These are phyloP conservation scores for Aspergillus pseudonomiae DNA, from an alignment of 2,329 filamentous ascomycete genomes.

Conservation along the genomic window DNA sequence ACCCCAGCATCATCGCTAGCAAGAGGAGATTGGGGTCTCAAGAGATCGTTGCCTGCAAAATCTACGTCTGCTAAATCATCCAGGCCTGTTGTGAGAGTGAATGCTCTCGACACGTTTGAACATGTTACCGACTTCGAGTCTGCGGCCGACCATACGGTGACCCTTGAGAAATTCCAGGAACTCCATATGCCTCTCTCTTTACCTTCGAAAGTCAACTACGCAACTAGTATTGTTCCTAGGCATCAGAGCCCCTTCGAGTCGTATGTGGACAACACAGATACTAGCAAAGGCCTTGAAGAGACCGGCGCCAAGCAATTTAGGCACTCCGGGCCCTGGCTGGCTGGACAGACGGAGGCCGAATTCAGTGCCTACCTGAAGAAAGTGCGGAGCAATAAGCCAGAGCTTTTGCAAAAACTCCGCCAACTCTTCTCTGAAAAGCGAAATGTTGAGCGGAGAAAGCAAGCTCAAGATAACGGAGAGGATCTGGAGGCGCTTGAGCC, in stretches of 20 bases:
- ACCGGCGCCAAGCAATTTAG: constrained; percentile 54
- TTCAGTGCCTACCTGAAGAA: constrained; percentile 57
- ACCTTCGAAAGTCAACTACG: constrained; percentile 37
- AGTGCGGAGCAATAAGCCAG: constrained; percentile 45
- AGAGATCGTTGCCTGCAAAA: constrained; percentile 77
- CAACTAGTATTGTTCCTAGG: constrained; percentile 29
- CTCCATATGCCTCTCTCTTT: constrained; percentile 72
- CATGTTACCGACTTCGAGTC: constrained; percentile 87
- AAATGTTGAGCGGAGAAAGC: constrained; percentile 38
- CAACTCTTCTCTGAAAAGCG: constrained; percentile 38
- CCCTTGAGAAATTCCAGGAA: constrained; percentile 84
- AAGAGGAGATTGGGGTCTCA: constrained; percentile 90
- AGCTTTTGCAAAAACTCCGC: constrained; percentile 41
- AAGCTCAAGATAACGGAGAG: constrained; percentile 45
- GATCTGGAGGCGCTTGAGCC: constrained; percentile 35
- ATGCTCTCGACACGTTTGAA: constrained; percentile 80
- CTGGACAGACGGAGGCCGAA: constrained; percentile 57
- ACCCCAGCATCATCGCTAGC: constrained; percentile 72
- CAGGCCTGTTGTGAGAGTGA: constrained; percentile 75
- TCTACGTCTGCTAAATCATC: constrained; percentile 69
- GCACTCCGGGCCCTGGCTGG: constrained; percentile 61
- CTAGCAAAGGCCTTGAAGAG: constrained; percentile 36
- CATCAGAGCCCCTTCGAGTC: constrained; percentile 48
- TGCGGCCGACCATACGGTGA: constrained; percentile 77
- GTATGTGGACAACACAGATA: constrained; percentile 48